These are phyloP conservation scores for Corymbia citriodora DNA, from an alignment of 441 rosid species.

Conservation along the genomic window DNA sequence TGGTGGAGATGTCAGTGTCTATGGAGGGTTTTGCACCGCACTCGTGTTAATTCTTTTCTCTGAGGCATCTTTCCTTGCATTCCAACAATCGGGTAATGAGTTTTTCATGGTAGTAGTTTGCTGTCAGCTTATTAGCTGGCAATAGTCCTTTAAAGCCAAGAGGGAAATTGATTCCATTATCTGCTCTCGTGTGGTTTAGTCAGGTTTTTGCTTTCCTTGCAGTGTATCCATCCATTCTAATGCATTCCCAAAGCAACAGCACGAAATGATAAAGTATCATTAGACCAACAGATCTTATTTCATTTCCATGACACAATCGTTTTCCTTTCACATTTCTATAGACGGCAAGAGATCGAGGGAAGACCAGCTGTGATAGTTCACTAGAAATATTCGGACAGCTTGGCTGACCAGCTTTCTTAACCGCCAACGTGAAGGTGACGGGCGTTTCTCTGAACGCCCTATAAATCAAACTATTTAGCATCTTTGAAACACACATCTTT, in stretches of 20 bases:
- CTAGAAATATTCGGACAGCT: background rate
- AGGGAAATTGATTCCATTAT: background rate
- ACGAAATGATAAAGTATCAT: fast-evolving
- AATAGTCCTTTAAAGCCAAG: background rate
- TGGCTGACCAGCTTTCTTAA: background rate
- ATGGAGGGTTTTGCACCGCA: background rate
- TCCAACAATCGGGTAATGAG: background rate
- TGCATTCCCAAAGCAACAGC: background rate
- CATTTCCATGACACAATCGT: background rate
- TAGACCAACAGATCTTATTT: background rate
- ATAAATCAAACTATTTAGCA: background rate
- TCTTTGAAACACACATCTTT: background rate
- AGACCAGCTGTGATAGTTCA: background rate
- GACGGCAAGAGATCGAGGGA: background rate
- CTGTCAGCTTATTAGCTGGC: background rate
- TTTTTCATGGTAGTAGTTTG: background rate
- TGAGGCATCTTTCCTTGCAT: background rate
- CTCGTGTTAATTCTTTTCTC: background rate
- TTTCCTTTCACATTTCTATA: background rate
- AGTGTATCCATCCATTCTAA: background rate
- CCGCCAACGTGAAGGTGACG: background rate
- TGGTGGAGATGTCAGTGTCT: background rate
- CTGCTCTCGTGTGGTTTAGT: background rate
- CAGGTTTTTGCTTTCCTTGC: background rate
- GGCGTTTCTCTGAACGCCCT: background rate